A percentile compares a stretch with the other conserved stretches of the same genome.
phyloP scores from a whole-genome alignment of 2,329 filamentous ascomycete genomes.

The Aspergillus thermomutatus region DNA sequence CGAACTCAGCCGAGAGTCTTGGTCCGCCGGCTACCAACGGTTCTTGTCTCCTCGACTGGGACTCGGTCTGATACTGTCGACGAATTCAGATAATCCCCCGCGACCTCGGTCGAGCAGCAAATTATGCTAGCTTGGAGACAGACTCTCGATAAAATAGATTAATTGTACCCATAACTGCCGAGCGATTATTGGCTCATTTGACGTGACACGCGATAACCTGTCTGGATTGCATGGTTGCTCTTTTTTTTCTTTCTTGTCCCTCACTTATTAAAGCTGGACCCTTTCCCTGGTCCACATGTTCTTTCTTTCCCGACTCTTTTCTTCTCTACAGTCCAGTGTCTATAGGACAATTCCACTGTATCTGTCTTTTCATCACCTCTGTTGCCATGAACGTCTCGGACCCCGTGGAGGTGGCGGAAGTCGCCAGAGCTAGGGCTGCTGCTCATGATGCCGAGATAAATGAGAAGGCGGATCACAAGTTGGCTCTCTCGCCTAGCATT shows the following conservation, averaged over 20 bases:
- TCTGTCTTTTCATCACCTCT: not conserved
- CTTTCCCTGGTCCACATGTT: not conserved
- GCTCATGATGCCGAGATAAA: conserved; percentile 14
- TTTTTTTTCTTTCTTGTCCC: not conserved
- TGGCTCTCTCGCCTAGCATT: conserved; percentile 6
- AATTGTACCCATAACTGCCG: conserved; percentile 4
- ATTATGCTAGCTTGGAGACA: not conserved
- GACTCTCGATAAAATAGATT: not conserved
- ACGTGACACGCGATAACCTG: conserved; percentile 6
- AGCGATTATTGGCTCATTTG: not conserved
- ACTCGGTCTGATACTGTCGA: not conserved
- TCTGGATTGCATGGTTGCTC: not conserved
- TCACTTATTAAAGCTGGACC: conserved; percentile 1
- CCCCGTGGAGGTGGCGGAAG: conserved; percentile 22
- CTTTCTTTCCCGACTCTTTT: not conserved
- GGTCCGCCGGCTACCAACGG: conserved; percentile 10
- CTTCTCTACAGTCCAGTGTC: not conserved
- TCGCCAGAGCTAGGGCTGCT: conserved; percentile 20
- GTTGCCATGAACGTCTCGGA: conserved; percentile 24
- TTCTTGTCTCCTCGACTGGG: not conserved
- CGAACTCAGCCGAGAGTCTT: conserved; percentile 6
- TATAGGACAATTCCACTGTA: not conserved
- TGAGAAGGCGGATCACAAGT: conserved; percentile 12
- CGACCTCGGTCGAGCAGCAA: not conserved
- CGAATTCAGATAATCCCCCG: not conserved